Base-by-base conservation (phyloP, 2,329 filamentous ascomycete genomes). In the Escovopsis sp. region DNA sequence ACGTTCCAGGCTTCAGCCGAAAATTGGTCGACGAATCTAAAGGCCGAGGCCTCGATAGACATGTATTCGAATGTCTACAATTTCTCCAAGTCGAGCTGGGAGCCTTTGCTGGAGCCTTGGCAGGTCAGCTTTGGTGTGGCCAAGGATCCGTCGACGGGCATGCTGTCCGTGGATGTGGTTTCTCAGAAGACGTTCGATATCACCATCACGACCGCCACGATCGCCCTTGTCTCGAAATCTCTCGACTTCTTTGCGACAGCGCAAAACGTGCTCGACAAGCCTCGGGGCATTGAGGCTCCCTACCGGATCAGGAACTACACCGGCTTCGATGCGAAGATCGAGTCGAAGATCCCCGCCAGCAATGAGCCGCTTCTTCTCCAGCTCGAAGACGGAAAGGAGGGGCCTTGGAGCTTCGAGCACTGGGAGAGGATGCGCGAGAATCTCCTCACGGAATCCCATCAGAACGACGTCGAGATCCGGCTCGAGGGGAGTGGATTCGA, bases 51-150 rank as follows among this genome's bases (percentile, higher is more conserved):
- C 0, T 80, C 75, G n/a, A 77, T 98, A 33, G 85, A 94, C 42
- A 85, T 88, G 43, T 94, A 94, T 56, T 73, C 92, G 47, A 98
- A 96, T 49, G 79, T 98, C 18, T 98, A 94, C 66, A 98, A 98
- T 57, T 98, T 98, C 59, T 90, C 90, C 12, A 98, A 98, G 55
- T 98, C 90, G 0, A 85, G 86, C 4, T 98, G 90, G 90, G 90
- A 98, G 55, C 90, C 90, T 3, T 61, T 98, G 25, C 75, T 98
- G 18, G 90, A 98, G 54, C 92, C 92, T 7, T 98, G 90, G 90
- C 77, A 88, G 45, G 67, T 96, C n/a, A 86, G 86, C 2, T 76
- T 98, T 45, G 84, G 92, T 42, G 74, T 96, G 53, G 76, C 82
- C 1, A 87, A 79, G 47, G 78, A 90, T 39, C 68, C 76, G 18